Evolutionary conservation across 169 alveolate species (phyloP).

Genomic region (Cryptosporidium sp.): DNA sequence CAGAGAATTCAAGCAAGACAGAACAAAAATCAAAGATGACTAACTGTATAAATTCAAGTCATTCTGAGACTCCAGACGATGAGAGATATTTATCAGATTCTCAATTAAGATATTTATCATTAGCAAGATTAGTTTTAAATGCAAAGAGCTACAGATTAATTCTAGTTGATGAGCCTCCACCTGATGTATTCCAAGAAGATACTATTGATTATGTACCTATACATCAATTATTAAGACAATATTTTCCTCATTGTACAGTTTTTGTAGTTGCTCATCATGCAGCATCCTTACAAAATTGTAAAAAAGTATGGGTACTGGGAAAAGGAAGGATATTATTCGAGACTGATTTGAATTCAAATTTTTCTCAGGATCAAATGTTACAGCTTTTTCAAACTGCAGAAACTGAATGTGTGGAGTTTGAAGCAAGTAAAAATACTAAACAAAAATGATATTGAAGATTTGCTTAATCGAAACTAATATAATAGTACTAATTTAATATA

Average conservation of each 20-base stretch:
- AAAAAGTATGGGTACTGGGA: constrained; percentile 79
- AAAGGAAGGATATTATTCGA: constrained; percentile 78
- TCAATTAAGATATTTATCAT: constrained; percentile 77
- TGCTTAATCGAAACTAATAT: no score
- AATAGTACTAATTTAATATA: no score
- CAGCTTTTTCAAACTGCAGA: constrained; percentile 59
- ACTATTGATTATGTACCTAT: constrained; percentile 59
- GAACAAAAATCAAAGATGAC: background rate
- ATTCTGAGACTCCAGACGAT: constrained; percentile 15
- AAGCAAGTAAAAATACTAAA: background rate
- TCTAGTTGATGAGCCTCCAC: constrained; percentile 82
- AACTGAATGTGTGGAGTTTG: background rate
- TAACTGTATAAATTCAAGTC: background rate
- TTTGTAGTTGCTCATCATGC: constrained; percentile 81
- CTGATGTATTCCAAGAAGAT: constrained; percentile 74
- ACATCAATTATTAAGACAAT: constrained; percentile 75
- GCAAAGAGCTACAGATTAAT: constrained; percentile 76
- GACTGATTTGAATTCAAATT: constrained; percentile 4
- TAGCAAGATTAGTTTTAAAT: constrained; percentile 74
- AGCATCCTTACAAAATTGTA: constrained; percentile 79
- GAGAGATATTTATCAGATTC: constrained; percentile 74
- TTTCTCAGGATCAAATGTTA: constrained; percentile 54
- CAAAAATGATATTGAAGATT: background rate
- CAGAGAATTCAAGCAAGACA: background rate
- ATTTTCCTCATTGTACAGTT: constrained; percentile 79